phyloP scores from a whole-genome alignment of 768 basidiomycete species.

The Neoboletus brunneissimus region DNA sequence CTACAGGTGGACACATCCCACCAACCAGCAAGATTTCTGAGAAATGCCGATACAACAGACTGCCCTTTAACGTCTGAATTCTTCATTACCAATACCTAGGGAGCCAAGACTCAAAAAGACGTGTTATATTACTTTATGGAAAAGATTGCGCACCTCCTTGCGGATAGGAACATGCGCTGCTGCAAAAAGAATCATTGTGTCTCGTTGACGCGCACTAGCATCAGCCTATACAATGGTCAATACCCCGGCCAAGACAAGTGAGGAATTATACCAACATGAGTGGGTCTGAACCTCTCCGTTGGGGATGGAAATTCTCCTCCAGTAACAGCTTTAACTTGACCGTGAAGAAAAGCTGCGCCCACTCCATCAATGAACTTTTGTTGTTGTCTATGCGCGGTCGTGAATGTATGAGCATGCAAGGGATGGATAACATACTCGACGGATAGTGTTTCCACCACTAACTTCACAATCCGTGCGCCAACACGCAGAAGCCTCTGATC shows the following conservation, averaged over 20 bases:
- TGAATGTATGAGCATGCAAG: neutral
- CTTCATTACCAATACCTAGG: conserved; percentile 41
- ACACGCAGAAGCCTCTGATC: conserved; percentile 39
- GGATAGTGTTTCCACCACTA: conserved; percentile 62
- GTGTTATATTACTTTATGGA: neutral
- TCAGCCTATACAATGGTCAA: conserved; percentile 12
- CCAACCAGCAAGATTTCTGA: conserved; percentile 60
- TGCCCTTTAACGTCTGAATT: conserved; percentile 37
- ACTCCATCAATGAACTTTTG: conserved; percentile 49
- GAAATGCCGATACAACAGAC: conserved; percentile 46
- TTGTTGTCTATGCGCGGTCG: conserved; percentile 49
- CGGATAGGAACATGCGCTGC: conserved; percentile 62
- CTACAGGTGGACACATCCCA: conserved; percentile 46
- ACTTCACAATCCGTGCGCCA: conserved; percentile 62
- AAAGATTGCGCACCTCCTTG: conserved; percentile 52
- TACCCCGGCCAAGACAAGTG: neutral
- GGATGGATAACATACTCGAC: conserved; percentile 52
- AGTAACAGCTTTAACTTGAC: conserved; percentile 47
- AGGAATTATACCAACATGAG: conserved; percentile 41
- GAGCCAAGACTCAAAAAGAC: neutral
- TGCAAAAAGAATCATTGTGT: conserved; percentile 64
- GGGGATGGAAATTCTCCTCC: conserved; percentile 49
- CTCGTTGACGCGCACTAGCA: conserved; percentile 45
- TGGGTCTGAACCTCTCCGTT: conserved; percentile 42
- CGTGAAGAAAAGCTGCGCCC: conserved; percentile 38